Base-by-base conservation (phyloP, 208 protist genomes). In the Acanthamoeba polyphaga region DNA sequence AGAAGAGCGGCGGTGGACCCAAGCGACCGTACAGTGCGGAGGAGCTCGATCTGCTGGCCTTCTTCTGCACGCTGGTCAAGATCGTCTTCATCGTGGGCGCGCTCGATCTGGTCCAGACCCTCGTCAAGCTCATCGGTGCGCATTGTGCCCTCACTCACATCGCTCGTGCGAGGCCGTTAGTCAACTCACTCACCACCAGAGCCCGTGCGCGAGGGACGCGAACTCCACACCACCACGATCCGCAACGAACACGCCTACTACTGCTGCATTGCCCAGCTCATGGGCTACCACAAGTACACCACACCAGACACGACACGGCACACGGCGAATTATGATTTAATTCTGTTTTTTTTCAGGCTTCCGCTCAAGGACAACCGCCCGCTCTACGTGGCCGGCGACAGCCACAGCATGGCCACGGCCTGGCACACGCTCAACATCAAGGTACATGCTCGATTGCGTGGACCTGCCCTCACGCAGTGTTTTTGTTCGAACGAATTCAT, bases 231-330 rank as follows among this genome's bases (percentile, higher is more conserved):
- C n/a, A 97, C 97, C 7, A 87, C 55, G 9, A 89, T 97, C 19
- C 78, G 97, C 29, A 98, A 98, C 91, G 97, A 98, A 84, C 94
- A 97, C 49, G 97, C 97, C 4, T 97, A 98, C 95, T 98, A 96
- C 84, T 94, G 82, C 58, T 97, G 95, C 93, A 91, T 97, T 10
- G 87, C 74, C 12, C 94, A 95, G 38, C 87, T 98, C 19, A 70
- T 96, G 64, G 27, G n/a, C 7, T 85, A 93, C 13, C 62, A 29
- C 62, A 24, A 29, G 62, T 68, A 24, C 62, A 24, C 15, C 12
- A 9, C 1, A 29, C 62, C 9, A 0, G 19, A 60, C 55, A 15
- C 55, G 2, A 60, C 55, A 19, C 6, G 15, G 4, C 43, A 46
- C 43, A 46, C 43, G 43, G 4, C 43, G 4, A 1, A 46, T 4